These are phyloP conservation scores for Stereum hirsutum DNA, from an alignment of 1,284 basidiomycete genomes.

Conservation along the genomic window DNA sequence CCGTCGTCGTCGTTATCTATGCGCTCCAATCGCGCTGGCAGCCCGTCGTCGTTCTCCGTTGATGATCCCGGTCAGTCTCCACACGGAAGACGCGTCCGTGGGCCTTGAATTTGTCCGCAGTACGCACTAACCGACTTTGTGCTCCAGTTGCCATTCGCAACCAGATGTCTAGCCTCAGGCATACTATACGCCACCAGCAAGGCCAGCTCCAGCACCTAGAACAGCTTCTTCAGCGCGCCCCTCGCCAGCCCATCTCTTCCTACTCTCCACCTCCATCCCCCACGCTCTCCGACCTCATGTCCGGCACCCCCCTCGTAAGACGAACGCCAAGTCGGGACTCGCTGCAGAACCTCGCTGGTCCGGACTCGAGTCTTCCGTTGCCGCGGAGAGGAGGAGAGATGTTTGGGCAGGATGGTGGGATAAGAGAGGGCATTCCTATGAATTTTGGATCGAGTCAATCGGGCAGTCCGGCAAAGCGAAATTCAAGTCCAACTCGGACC, in stretches of 20 bases:
- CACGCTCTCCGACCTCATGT: conserved; percentile 24
- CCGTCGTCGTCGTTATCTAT: conserved; percentile 51
- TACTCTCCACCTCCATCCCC: conserved; percentile 26
- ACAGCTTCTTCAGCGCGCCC: conserved; percentile 50
- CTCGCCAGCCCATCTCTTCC: conserved; percentile 37
- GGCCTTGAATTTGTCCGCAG: no score
- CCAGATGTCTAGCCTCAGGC: conserved; percentile 68
- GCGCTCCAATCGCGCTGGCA: conserved; percentile 41
- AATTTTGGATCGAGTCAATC: conserved; percentile 32
- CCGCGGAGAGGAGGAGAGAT: conserved; percentile 38
- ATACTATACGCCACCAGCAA: conserved; percentile 69
- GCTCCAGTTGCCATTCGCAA: conserved; percentile 55
- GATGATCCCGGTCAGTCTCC: conserved; percentile 50
- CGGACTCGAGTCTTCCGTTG: conserved; percentile 63
- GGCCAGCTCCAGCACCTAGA: conserved; percentile 63
- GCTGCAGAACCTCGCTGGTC: conserved; percentile 59
- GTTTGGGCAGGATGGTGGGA: conserved; percentile 31
- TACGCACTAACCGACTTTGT: no score
- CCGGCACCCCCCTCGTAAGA: conserved; percentile 33
- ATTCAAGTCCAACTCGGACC: conserved; percentile 64
- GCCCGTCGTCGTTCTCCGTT: conserved; percentile 33
- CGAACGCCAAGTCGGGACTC: conserved; percentile 64
- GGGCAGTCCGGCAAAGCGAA: conserved; percentile 39
- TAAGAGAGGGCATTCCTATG: conserved; percentile 64
- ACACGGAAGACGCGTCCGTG: not conserved